Conservation (phyloP, 768 basidiomycete genomes). For the Saitozyma podzolica region DNA sequence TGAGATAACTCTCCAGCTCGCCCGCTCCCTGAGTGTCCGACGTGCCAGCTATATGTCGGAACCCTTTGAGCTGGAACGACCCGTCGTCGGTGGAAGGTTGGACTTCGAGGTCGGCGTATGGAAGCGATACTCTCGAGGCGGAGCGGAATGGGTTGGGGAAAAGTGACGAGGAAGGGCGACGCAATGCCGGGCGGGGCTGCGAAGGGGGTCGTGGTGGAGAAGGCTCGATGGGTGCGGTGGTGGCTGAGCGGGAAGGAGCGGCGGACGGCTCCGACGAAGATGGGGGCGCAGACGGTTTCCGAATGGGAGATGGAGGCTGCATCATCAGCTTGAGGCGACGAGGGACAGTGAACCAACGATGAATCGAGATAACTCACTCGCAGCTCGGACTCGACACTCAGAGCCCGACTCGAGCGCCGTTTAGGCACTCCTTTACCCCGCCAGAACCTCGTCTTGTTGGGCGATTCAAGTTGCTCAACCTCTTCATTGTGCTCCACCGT, state of each 20-base stretch:
- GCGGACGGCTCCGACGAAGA: too few relatives aligned
- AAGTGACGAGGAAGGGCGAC: conserved; percentile 31
- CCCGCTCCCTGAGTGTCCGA: conserved; percentile 21
- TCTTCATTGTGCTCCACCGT: neutral
- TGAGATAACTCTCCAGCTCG: conserved; percentile 16
- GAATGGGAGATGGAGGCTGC: too few relatives aligned
- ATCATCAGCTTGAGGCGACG: too few relatives aligned
- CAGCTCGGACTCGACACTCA: too few relatives aligned
- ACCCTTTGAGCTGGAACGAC: conserved; percentile 40
- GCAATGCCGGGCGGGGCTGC: conserved; percentile 17
- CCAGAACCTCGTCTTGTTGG: conserved; percentile 33
- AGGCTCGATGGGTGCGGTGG: too few relatives aligned
- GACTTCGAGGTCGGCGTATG: conserved; percentile 16
- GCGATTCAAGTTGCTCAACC: conserved; percentile 25
- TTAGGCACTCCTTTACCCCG: conserved; percentile 12
- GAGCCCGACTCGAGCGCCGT: neutral
- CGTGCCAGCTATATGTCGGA: conserved; percentile 42
- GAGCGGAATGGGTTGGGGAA: conserved; percentile 38
- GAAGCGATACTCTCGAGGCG: conserved; percentile 29
- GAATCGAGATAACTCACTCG: too few relatives aligned
- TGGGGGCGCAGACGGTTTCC: too few relatives aligned
- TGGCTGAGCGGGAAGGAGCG: too few relatives aligned
- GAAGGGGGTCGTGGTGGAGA: too few relatives aligned
- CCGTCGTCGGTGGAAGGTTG: conserved; percentile 24
- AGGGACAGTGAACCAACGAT: too few relatives aligned